phyloP scores from a whole-genome alignment of 108 stramenopile genomes.

The Conticribra guillardii region DNA sequence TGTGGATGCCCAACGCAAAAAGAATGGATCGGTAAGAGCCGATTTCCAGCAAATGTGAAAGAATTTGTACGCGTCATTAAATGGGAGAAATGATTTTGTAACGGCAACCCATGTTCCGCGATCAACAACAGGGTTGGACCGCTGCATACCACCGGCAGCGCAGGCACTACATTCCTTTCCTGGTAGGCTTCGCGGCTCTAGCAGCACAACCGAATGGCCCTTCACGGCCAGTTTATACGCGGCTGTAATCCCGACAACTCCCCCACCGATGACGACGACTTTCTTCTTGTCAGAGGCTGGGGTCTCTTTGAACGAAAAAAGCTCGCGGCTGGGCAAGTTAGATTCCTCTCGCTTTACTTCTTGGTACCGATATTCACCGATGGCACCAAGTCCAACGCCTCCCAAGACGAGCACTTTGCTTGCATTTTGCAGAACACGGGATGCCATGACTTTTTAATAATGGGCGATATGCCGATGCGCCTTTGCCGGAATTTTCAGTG shows the following conservation, averaged over 20 bases:
- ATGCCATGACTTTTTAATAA: too few species aligned
- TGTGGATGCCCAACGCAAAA: constrained; percentile 30
- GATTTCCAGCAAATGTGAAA: constrained; percentile 36
- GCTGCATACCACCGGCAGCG: constrained; percentile 50
- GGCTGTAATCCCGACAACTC: constrained; percentile 46
- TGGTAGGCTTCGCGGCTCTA: constrained; percentile 23
- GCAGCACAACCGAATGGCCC: constrained; percentile 33
- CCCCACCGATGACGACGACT: constrained; percentile 44
- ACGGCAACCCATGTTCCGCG: constrained; percentile 40
- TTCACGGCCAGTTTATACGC: constrained; percentile 39
- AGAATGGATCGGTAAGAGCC: constrained; percentile 42
- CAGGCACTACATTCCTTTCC: constrained; percentile 49
- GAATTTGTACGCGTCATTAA: constrained; percentile 24
- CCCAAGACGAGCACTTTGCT: too few species aligned
- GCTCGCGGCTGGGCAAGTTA: too few species aligned
- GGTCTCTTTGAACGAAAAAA: too few species aligned
- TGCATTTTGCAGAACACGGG: too few species aligned
- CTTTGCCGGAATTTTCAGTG: too few species aligned
- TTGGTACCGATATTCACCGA: too few species aligned
- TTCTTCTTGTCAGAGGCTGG: too few species aligned
- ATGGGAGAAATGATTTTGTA: constrained; percentile 17
- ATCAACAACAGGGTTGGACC: constrained; percentile 48
- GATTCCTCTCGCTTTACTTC: too few species aligned
- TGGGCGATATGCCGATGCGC: too few species aligned
- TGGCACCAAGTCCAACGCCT: too few species aligned